Evolutionary conservation across 345 rosid species (phyloP).

Genomic region (Hypericum androsaemum): DNA sequence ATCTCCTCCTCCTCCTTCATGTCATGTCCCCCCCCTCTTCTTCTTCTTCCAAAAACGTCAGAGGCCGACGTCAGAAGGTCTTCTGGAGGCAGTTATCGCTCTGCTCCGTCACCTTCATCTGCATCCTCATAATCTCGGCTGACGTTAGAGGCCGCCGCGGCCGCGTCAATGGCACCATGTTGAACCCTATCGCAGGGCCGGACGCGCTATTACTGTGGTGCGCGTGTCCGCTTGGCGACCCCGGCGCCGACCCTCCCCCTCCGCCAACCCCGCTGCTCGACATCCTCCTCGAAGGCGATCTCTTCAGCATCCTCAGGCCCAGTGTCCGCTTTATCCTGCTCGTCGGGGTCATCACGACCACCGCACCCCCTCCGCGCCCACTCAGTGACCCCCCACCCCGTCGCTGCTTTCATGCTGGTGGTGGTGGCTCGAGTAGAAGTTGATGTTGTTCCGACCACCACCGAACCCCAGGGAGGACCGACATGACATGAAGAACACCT

Average conservation of each 20-base stretch:
- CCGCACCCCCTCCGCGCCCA: too few species aligned
- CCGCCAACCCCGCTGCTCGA: too few species aligned
- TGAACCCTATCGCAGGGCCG: slow-evolving; percentile 29
- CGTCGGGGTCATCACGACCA: slow-evolving; percentile 58
- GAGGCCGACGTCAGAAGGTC: too few species aligned
- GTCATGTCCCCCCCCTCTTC: too few species aligned
- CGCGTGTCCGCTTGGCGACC: too few species aligned
- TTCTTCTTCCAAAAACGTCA: too few species aligned
- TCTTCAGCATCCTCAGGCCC: slow-evolving; percentile 65
- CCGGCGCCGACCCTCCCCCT: too few species aligned
- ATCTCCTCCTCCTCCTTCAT: too few species aligned
- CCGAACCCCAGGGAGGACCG: slow-evolving; percentile 84
- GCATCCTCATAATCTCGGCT: slow-evolving; percentile 91
- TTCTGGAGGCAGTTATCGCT: slow-evolving; percentile 74
- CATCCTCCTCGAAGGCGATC: too few species aligned
- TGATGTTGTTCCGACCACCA: slow-evolving; percentile 48
- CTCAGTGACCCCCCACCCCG: too few species aligned
- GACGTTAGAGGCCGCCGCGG: slow-evolving; percentile 70
- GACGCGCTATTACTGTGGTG: slow-evolving; percentile 7
- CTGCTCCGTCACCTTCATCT: slow-evolving; percentile 84
- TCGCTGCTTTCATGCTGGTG: too few species aligned
- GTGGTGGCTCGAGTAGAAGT: slow-evolving; percentile 63
- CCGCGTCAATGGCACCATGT: slow-evolving; percentile 33
- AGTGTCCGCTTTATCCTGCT: slow-evolving; percentile 67
- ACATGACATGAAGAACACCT: slow-evolving; percentile 84